Percentiles rank a stretch among this genome's conserved stretches.
Conservation (phyloP, 495 filamentous ascomycete genomes). For the Penicillium cataractarum region DNA sequence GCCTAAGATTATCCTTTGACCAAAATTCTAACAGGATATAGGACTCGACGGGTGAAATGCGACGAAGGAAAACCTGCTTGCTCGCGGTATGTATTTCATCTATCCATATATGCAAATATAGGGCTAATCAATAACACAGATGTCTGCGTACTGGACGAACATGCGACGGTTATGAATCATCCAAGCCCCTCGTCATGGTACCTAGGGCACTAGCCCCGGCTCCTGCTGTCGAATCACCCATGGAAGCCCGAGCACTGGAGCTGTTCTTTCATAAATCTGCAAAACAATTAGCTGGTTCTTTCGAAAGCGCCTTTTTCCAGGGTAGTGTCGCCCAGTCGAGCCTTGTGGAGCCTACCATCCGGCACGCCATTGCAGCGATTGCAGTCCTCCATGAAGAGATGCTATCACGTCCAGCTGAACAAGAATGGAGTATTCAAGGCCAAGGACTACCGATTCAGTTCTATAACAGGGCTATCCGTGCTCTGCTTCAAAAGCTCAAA, state of each 20-base stretch:
- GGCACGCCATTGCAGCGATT: constrained; percentile 65
- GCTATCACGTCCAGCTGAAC: not conserved
- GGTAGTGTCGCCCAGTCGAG: constrained; percentile 57
- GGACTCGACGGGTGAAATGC: constrained; percentile 32
- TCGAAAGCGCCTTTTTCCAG: constrained; percentile 62
- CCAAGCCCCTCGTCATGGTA: constrained; percentile 5
- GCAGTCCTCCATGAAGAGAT: constrained; percentile 59
- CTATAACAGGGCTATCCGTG: constrained; percentile 10
- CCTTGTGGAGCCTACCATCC: constrained; percentile 60
- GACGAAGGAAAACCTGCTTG: constrained; percentile 34
- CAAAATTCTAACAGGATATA: not conserved
- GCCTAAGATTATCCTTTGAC: not conserved
- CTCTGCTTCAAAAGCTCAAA: constrained; percentile 10
- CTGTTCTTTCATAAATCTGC: constrained; percentile 27
- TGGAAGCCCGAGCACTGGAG: constrained; percentile 3
- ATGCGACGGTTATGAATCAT: constrained; percentile 34
- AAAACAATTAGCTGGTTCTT: constrained; percentile 62
- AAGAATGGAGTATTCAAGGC: not conserved
- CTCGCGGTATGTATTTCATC: constrained; percentile 14
- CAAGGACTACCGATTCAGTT: constrained; percentile 1
- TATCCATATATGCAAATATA: not conserved
- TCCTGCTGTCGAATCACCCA: not conserved
- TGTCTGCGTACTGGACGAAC: constrained; percentile 39
- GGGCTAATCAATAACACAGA: constrained; percentile 9
- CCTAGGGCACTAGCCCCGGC: constrained; percentile 5